phyloP scores from a whole-genome alignment of 352 stramenopile genomes.

The Globisporangium polare region DNA sequence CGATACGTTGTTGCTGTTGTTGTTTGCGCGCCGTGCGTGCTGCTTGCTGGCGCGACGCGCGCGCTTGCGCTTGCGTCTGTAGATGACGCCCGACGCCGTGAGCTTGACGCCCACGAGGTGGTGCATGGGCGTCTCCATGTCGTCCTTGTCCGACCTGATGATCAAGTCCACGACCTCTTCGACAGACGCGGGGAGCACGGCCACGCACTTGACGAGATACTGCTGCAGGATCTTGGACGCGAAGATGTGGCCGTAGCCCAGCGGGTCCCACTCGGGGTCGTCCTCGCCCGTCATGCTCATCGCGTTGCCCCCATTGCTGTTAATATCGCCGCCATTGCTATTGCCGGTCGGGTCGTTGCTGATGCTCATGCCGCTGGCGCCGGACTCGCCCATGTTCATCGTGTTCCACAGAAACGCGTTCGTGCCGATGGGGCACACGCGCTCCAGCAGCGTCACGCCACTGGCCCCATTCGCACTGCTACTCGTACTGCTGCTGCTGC shows the following conservation, averaged over 20 bases:
- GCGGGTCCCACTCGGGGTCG: conserved; percentile 29
- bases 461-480: conserved; percentile 13
- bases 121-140: conserved; percentile 69
- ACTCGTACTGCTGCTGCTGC: conserved; percentile 7
- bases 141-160: conserved; percentile 51
- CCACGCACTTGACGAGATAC: conserved; percentile 69
- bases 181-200: conserved; percentile 52
- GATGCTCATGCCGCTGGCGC: conserved; percentile 13
- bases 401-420: conserved; percentile 63
- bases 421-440: conserved; percentile 56
- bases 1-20: conserved; percentile 14
- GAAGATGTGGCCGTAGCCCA: conserved; percentile 33
- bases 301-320: background rate
- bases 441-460: conserved; percentile 44
- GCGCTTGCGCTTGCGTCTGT: conserved; percentile 32
- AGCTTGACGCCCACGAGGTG: conserved; percentile 65
- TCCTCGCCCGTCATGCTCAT: conserved; percentile 16
- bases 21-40: conserved; percentile 4
- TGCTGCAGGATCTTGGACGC: conserved; percentile 63
- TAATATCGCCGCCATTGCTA: conserved; percentile 10
- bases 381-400: conserved; percentile 45
- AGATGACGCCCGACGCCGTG: conserved; percentile 49
- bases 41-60: background rate
- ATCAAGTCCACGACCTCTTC: conserved; percentile 68
- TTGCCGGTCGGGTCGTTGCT: conserved; percentile 1